Evolutionary conservation across 2,329 filamentous ascomycete species (phyloP), one percentile per base, ranked within the genome.

Genomic region (Knoxdaviesia capensis): DNA sequence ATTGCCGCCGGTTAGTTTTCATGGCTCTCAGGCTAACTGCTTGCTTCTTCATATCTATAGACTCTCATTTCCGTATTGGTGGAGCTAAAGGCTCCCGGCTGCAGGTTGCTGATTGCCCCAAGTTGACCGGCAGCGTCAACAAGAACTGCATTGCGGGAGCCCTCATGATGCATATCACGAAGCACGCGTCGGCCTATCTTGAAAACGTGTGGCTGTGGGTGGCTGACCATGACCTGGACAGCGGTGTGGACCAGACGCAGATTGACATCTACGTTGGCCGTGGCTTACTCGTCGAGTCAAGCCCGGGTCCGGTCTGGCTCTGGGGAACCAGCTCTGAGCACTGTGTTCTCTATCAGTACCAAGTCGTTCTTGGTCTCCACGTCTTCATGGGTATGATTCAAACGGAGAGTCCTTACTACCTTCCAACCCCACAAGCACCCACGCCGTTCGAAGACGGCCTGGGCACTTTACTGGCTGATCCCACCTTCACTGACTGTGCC

Each of bases 31-130:
- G n/a, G n/a, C n/a, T n/a, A n/a, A n/a, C n/a, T n/a, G n/a, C n/a
- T n/a, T n/a, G n/a, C n/a, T n/a, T n/a, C n/a, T n/a, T n/a, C n/a
- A n/a, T n/a, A n/a, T 40, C 7, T 30, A 40, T 34, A 43, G 88
- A 98, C 53, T 78, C 86, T 20, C 90, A 98, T 65, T 80, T 90
- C 62, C 84, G 90, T 54, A 73, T 98, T 51, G 88, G 86, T 51
- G 90, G 90, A 36, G 71, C 71, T 11, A 66, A 69, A 3, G 80
- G 80, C 32, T 79, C 78, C 20, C 11, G 36, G 9, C 45, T 52
- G 2, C 41, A 46, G 1, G 30, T 38, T 2, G 36, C 41, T 6
- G 43, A 51, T 4, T 56, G 54, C 20, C 58, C 44, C 0, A 49
- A 49, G 39, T 7, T 41, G 1, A 44, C 46, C 7, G 45, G 44